These are phyloP conservation scores for Acorus calamus DNA, from an alignment of 106 monocot species.

Conservation along the genomic window DNA sequence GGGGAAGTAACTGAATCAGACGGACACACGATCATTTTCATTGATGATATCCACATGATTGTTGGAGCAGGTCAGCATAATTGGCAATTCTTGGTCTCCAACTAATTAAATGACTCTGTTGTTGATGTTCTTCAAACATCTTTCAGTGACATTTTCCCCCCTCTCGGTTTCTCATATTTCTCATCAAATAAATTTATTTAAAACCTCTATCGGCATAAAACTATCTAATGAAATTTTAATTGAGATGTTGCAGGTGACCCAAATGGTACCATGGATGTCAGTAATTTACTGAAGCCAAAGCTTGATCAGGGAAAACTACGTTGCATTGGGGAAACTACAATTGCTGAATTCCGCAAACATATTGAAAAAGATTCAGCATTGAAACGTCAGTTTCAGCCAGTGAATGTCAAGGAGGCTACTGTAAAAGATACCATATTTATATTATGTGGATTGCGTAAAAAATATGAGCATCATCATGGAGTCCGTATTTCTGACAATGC, in stretches of 20 bases:
- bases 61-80: slow-evolving; percentile 31
- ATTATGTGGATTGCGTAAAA: slow-evolving; percentile 5
- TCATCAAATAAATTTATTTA: no score
- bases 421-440: slow-evolving; percentile 22
- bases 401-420: slow-evolving; percentile 26
- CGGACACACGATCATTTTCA: slow-evolving; percentile 42
- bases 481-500: slow-evolving; percentile 17
- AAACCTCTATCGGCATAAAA: no score
- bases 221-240: no score
- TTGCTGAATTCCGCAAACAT: slow-evolving; percentile 28
- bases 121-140: no score
- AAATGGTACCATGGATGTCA: slow-evolving; percentile 98
- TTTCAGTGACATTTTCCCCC: no score
- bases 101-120: no score
- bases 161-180: no score
- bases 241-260: slow-evolving; percentile 54
- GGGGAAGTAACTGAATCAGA: slow-evolving; percentile 28
- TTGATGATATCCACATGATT: slow-evolving; percentile 33
- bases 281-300: slow-evolving; percentile 95
- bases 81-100: slow-evolving; percentile 36
- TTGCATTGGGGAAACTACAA: slow-evolving; percentile 27
- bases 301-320: slow-evolving; percentile 59
- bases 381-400: slow-evolving; percentile 25
- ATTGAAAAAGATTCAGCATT: slow-evolving; percentile 33
- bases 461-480: slow-evolving; percentile 12